Evolutionary conservation across 2,329 filamentous ascomycete genomes (phyloP).

Genomic region (Calonectria crousiana): DNA sequence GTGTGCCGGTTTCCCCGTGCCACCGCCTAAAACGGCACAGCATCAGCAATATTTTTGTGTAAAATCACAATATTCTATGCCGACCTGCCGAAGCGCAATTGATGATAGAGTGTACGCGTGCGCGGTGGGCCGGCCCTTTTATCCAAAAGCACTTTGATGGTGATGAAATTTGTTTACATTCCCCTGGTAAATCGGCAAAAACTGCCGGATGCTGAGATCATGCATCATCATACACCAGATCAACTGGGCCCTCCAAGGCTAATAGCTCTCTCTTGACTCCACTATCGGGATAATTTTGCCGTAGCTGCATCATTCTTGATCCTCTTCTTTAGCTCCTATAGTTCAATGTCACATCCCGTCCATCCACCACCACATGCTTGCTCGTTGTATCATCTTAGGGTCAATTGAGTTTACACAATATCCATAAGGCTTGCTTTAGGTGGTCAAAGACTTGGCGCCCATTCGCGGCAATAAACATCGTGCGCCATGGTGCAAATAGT

Average conservation of each 20-base stretch:
- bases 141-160: not conserved
- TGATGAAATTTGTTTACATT: conserved; percentile 21
- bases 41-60: not conserved
- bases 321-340: not conserved
- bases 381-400: not conserved
- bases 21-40: not conserved
- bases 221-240: not conserved
- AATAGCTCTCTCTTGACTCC: not conserved
- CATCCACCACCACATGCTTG: not conserved
- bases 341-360: not conserved
- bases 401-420: not conserved
- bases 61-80: conserved; percentile 3
- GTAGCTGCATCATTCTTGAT: not conserved
- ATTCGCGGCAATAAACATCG: not conserved
- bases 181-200: conserved; percentile 18
- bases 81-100: conserved; percentile 14
- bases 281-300: not conserved
- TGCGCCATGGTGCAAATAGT: not conserved
- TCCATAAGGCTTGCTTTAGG: not conserved
- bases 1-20: conserved; percentile 18
- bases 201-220: conserved; percentile 9
- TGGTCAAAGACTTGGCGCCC: not conserved
- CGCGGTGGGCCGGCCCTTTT: conserved; percentile 13
- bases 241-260: not conserved
- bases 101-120: conserved; percentile 7